phyloP scores from a whole-genome alignment of 371 early-diverging fungal species.

The Syncephalastrum monosporum region DNA sequence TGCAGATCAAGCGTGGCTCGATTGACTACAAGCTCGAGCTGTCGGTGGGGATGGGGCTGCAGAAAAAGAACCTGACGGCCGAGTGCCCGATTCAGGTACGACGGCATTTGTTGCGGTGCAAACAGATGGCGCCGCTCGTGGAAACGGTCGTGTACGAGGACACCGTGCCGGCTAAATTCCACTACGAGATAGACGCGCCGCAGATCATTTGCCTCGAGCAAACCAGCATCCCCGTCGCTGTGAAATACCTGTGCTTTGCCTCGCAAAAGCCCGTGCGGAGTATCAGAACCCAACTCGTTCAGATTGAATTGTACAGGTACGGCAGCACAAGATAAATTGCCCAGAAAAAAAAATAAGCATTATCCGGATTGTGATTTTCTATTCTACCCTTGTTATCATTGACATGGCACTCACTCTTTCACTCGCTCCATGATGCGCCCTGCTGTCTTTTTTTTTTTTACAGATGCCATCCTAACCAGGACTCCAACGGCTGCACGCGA shows the following conservation, averaged over 20 bases:
- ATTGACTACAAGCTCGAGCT: slow-evolving; percentile 23
- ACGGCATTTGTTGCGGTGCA: slow-evolving; percentile 21
- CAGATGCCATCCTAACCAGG: slow-evolving; percentile 9
- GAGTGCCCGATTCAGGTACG: slow-evolving; percentile 23
- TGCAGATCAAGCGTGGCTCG: slow-evolving; percentile 21
- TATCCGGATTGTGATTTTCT: too few species aligned
- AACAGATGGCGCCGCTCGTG: slow-evolving; percentile 20
- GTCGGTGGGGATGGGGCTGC: slow-evolving; percentile 17
- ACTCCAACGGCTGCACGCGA: too few species aligned
- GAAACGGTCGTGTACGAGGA: slow-evolving; percentile 23
- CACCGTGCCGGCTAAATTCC: slow-evolving; percentile 30
- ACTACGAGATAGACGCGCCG: slow-evolving; percentile 29
- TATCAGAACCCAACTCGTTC: slow-evolving; percentile 25
- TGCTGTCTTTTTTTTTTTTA: background rate
- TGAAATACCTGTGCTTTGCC: slow-evolving; percentile 28
- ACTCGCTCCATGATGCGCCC: background rate
- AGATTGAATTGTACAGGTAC: slow-evolving; percentile 29
- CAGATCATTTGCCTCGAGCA: slow-evolving; percentile 28
- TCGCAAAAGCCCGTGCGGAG: slow-evolving; percentile 28
- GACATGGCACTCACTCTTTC: background rate
- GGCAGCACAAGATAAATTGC: background rate
- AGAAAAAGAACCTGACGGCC: slow-evolving; percentile 24
- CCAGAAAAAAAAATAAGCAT: background rate
- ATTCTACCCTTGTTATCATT: background rate
- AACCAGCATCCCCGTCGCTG: slow-evolving; percentile 14